These are phyloP conservation scores for Grosmannia penicillata DNA, from an alignment of 2,329 filamentous ascomycete species.

Conservation along the genomic window DNA sequence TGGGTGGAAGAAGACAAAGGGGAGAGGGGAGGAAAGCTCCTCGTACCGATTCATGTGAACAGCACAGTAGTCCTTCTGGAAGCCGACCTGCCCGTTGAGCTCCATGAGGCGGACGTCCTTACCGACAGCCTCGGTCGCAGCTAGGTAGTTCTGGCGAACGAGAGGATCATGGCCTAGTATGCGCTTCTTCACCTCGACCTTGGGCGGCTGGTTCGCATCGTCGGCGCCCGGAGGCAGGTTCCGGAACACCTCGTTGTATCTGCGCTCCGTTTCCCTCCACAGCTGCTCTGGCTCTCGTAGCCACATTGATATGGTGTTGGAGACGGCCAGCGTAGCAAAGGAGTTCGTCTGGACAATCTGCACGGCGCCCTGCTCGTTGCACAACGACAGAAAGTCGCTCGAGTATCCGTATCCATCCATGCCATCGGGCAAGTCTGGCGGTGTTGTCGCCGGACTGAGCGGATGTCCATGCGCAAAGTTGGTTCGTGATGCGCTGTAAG, in stretches of 20 bases:
- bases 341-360: conserved; percentile 56
- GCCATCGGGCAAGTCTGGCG: conserved; percentile 49
- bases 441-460: conserved; percentile 64
- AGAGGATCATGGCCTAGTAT: conserved; percentile 31
- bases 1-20: conserved; percentile 79
- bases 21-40: conserved; percentile 47
- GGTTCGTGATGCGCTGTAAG: conserved; percentile 44
- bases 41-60: conserved; percentile 53
- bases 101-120: conserved; percentile 49
- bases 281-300: conserved; percentile 58
- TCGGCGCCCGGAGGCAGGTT: conserved; percentile 28
- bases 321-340: conserved; percentile 60
- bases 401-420: conserved; percentile 56
- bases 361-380: conserved; percentile 42
- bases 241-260: conserved; percentile 54
- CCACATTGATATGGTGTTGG: conserved; percentile 65
- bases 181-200: conserved; percentile 37
- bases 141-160: conserved; percentile 57
- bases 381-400: conserved; percentile 59
- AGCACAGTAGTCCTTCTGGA: conserved; percentile 57
- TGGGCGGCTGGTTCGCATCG: conserved; percentile 25
- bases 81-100: conserved; percentile 63
- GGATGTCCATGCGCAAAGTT: conserved; percentile 33
- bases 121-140: conserved; percentile 32
- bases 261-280: conserved; percentile 50